Percentiles rank a stretch among this genome's conserved stretches.
These are phyloP conservation scores for Halophytophthora polymorphica DNA, from an alignment of 352 stramenopile genomes.

Conservation along the genomic window DNA sequence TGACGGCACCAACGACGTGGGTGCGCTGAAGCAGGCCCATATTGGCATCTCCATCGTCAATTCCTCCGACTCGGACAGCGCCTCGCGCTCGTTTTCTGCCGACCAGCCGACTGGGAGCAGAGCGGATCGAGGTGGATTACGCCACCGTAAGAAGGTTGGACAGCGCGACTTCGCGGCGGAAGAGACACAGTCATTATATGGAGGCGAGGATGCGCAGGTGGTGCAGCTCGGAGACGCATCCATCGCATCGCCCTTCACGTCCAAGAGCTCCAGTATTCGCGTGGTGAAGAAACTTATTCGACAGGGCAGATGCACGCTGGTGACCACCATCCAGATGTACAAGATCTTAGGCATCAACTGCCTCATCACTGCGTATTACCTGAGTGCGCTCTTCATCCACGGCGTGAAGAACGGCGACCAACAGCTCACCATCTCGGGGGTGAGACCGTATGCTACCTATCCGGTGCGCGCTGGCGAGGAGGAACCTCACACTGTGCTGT, in stretches of 20 bases:
- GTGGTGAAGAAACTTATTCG: constrained; percentile 94
- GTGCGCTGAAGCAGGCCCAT: constrained; percentile 92
- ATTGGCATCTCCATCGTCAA: constrained; percentile 84
- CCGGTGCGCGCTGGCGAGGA: constrained; percentile 59
- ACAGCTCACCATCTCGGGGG: constrained; percentile 79
- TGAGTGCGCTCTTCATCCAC: constrained; percentile 97
- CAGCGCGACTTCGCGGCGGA: constrained; percentile 34
- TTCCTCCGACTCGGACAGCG: constrained; percentile 68
- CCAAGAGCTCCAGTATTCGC: constrained; percentile 89
- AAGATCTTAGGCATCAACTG: constrained; percentile 99
- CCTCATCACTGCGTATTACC: constrained; percentile 96
- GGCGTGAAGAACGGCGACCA: constrained; percentile 98
- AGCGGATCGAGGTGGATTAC: constrained; percentile 33
- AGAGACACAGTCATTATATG: constrained; percentile 71
- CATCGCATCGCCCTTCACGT: constrained; percentile 99
- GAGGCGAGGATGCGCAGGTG: constrained; percentile 89
- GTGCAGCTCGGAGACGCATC: constrained; percentile 98
- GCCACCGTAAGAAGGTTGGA: constrained; percentile 66
- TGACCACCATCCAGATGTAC: constrained; percentile 99
- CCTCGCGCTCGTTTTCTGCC: constrained; percentile 21
- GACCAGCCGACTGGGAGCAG: constrained; percentile 45
- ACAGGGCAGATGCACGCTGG: constrained; percentile 97
- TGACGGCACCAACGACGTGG: constrained; percentile 98
- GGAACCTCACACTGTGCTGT: constrained; percentile 8
- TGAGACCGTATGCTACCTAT: constrained; percentile 12